Base-by-base conservation (phyloP, 331 rosid species). In the Stylosanthes scabra region DNA sequence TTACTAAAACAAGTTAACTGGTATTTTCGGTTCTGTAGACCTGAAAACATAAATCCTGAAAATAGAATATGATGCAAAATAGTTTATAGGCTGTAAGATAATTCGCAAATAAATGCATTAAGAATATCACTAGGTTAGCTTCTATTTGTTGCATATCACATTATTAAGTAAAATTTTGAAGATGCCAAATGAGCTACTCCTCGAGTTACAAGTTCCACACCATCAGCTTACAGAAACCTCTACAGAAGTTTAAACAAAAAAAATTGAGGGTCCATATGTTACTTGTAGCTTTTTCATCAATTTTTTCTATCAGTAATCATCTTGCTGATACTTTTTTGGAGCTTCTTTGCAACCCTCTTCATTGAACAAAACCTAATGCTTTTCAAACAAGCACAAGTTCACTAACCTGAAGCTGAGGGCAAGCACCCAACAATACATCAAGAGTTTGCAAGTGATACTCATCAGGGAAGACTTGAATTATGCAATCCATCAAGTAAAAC, bases 391-490 rank as follows among this genome's bases (percentile, higher is more conserved):
- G 69, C 46, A 41, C 63, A 62, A 62, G 58, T 79, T 75, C 74
- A 74, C 72, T 59, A 70, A 87, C 99, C 97, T 95, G 98, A 81
- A 95, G 99, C 76, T 90, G 97, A 44, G 98, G 98, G 82, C 92
- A 95, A 70, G 99, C 99, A 78, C 96, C 88, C 90, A 95, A 76
- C 83, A 95, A 83, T 42, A 88, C 61, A 76, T 95, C 99, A 59
- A 95, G 96, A 40, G 97, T 95, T 81, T 92, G 99, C 88, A 95
- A 88, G 86, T 95, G 99, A 82, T 92, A 90, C 82, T 92, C 99
- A 66, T 95, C 99, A 1, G 99, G 99, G 84, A 95, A 95, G 73
- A 95, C 99, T 88, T 95, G 99, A 75, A 95, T 95, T 75, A 95
- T 84, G 94, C 99, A 95, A 71, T 95, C 99, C 96, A 90, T 90